phyloP scores from a whole-genome alignment of 345 rosid species.

The Limnanthes douglasii region DNA sequence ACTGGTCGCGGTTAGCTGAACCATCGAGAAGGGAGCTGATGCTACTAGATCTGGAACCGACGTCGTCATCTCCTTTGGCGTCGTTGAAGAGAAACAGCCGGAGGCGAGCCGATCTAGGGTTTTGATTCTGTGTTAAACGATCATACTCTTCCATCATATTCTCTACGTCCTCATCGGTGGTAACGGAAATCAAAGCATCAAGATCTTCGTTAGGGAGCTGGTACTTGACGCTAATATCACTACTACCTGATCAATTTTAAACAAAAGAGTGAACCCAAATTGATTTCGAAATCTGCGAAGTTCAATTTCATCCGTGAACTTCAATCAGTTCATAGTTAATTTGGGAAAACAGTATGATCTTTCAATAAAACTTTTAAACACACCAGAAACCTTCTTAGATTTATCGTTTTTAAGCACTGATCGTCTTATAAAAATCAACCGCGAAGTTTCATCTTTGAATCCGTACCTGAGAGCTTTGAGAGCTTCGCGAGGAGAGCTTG shows the following conservation, averaged over 20 bases:
- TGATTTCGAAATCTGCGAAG: not conserved
- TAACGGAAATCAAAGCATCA: conserved; percentile 83
- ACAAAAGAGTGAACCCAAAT: not conserved
- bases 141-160: conserved; percentile 99
- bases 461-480: conserved; percentile 67
- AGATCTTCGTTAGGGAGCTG: conserved; percentile 97
- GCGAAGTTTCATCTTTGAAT: too few species aligned
- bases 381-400: too few species aligned
- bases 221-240: conserved; percentile 62
- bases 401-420: too few species aligned
- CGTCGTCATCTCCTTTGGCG: conserved; percentile 32
- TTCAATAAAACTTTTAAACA: too few species aligned
- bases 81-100: conserved; percentile 57
- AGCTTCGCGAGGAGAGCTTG: conserved; percentile 51
- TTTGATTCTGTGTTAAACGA: conserved; percentile 51
- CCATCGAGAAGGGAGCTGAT: conserved; percentile 81
- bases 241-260: conserved; percentile 26
- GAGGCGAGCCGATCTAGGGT: conserved; percentile 65
- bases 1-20: conserved; percentile 67
- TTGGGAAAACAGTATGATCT: too few species aligned
- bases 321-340: conserved; percentile 7
- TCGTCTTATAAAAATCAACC: too few species aligned
- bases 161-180: conserved; percentile 88
- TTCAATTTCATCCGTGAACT: conserved; percentile 7
- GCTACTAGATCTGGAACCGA: conserved; percentile 53